Conservation (phyloP, 2,329 filamentous ascomycete species). For the Curvularia sp. region DNA sequence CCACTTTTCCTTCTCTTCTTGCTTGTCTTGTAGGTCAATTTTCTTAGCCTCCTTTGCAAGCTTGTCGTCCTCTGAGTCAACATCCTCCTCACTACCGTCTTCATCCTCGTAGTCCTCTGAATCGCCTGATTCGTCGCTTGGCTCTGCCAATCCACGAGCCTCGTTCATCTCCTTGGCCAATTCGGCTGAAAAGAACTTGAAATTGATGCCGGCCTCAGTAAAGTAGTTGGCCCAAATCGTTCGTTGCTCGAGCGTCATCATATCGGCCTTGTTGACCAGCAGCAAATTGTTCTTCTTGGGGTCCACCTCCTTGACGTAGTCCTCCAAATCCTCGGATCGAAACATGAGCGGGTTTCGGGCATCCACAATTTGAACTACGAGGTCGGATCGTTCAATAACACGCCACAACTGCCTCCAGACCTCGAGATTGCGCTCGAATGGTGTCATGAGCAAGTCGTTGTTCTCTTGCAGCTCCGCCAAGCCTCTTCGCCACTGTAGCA, state of each 20-base stretch:
- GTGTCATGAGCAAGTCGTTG: constrained; percentile 94
- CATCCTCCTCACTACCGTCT: constrained; percentile 53
- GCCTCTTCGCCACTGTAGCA: constrained; percentile 87
- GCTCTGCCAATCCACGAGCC: constrained; percentile 64
- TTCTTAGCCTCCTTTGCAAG: constrained; percentile 55
- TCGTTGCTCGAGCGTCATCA: constrained; percentile 91
- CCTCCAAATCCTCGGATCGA: constrained; percentile 89
- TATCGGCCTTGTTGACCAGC: constrained; percentile 97
- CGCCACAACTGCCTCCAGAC: constrained; percentile 98
- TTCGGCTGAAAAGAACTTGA: constrained; percentile 94
- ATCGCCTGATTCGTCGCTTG: constrained; percentile 50
- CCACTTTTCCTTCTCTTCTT: constrained; percentile 52
- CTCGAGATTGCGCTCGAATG: constrained; percentile 95
- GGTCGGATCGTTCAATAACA: constrained; percentile 94
- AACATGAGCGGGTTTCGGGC: constrained; percentile 94
- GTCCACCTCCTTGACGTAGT: constrained; percentile 93
- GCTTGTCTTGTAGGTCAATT: constrained; percentile 54
- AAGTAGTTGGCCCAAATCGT: constrained; percentile 87
- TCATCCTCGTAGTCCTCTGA: constrained; percentile 50
- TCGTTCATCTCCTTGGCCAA: constrained; percentile 91
- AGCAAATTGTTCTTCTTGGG: constrained; percentile 86
- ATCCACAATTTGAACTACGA: constrained; percentile 98
- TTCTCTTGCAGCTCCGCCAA: constrained; percentile 93
- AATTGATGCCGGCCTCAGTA: constrained; percentile 78
- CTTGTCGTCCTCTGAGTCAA: constrained; percentile 59